Base-by-base conservation (phyloP, 1,284 basidiomycete species). In the Apiotrichum mycotoxinovorans region DNA sequence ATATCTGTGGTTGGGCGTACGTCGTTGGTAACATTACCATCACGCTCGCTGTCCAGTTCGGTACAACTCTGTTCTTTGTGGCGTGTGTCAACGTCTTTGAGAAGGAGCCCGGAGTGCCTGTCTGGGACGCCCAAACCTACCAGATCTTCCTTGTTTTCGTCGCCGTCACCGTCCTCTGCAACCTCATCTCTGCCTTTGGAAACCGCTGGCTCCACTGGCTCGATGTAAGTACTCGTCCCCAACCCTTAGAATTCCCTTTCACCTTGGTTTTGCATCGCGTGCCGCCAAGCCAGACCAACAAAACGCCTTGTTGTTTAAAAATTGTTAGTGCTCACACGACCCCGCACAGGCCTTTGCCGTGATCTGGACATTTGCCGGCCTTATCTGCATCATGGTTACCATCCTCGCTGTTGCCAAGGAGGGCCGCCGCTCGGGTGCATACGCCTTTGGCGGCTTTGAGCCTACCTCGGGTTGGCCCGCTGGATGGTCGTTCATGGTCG, bases 1-100 rank as follows among this genome's bases (percentile, higher is more conserved):
- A 75, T 70, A 72, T 79, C 42, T 75, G 76, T 15, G 79, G 79
- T 20, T 79, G 78, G 78, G 66, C 79, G 27, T 72, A 70, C 12
- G 63, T 79, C 10, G 76, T 78, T 5, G 79, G 77, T 35, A 80
- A 80, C 56, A 73, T 78, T 61, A 78, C 74, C 23, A 73, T 75
- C 30, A 75, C 73, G 0, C 66, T 79, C 14, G 74, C 78, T 5
- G 79, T 78, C 60, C 78, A 78, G 65, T 79, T 80, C 58, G 71
- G 42, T 62, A 67, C 41, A 59, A 77, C 54, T 59, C 71, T 57
- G 57, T 74, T 49, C 49, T 62, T 48, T 18, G 60, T 62, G 35
- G 70, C 61, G 55, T 69, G 52, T 49, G 60, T 63, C 51, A 62
- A 62, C 49, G 56, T 62, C 34, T 62, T 62, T 17, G 60, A 58